phyloP scores from a whole-genome alignment of 2,329 filamentous ascomycete species.

The Chaetomium globosum region DNA sequence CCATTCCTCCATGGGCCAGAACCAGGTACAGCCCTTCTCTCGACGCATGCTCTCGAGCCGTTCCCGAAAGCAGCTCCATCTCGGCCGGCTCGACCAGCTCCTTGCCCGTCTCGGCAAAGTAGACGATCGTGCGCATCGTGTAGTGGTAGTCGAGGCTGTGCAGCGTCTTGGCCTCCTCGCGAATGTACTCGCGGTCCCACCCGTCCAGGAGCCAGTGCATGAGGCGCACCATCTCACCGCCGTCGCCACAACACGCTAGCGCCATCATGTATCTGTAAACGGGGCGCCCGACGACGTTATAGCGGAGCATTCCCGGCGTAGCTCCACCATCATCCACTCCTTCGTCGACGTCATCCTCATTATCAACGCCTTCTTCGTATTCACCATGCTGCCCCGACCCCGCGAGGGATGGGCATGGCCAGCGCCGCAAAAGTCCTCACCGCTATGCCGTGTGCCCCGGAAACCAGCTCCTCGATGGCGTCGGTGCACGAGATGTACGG shows the following conservation, averaged over 20 bases:
- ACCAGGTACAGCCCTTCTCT: slow-evolving; percentile 32
- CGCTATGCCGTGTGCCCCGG: slow-evolving; percentile 19
- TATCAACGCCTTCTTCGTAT: not conserved
- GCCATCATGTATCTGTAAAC: slow-evolving; percentile 65
- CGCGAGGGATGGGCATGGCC: slow-evolving; percentile 34
- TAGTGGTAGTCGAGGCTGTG: slow-evolving; percentile 43
- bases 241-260: slow-evolving; percentile 63
- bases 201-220: slow-evolving; percentile 61
- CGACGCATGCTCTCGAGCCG: slow-evolving; percentile 30
- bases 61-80: slow-evolving; percentile 41
- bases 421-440: slow-evolving; percentile 35
- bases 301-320: slow-evolving; percentile 40
- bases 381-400: slow-evolving; percentile 33
- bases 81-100: slow-evolving; percentile 44
- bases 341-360: not conserved
- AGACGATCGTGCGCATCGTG: slow-evolving; percentile 37
- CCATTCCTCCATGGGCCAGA: slow-evolving; percentile 24
- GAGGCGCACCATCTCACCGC: slow-evolving; percentile 58
- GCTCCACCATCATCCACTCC: not conserved
- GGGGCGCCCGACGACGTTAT: slow-evolving; percentile 50
- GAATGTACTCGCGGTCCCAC: slow-evolving; percentile 44
- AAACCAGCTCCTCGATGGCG: slow-evolving; percentile 19
- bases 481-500: not conserved
- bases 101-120: slow-evolving; percentile 54
- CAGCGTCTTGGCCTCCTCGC: slow-evolving; percentile 44